Percentiles rank a stretch among this genome's conserved stretches.
Evolutionary conservation across 768 basidiomycete genomes (phyloP).

Genomic region (Suillus subaureus): DNA sequence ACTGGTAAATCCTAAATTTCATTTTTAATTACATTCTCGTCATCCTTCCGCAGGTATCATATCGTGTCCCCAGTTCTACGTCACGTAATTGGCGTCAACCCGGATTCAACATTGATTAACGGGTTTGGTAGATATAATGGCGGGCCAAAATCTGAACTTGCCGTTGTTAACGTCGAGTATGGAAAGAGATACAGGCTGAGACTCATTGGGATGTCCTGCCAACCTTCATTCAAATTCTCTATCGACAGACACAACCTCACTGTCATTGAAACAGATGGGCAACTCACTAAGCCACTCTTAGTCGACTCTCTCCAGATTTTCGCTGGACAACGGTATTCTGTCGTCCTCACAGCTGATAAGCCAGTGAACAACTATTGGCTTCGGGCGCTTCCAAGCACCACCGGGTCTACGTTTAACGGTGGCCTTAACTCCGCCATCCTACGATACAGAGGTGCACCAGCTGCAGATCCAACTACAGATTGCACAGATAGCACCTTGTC

Average conservation of each 20-base stretch:
- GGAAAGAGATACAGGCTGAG: not conserved
- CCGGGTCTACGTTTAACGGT: slow-evolving; percentile 22
- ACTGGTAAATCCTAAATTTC: not conserved
- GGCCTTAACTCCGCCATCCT: not conserved
- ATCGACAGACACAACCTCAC: slow-evolving; percentile 27
- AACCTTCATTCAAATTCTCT: slow-evolving; percentile 17
- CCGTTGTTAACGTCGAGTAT: not conserved
- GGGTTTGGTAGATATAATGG: not conserved
- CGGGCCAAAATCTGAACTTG: not conserved
- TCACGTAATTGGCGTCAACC: not conserved
- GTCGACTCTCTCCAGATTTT: slow-evolving; percentile 37
- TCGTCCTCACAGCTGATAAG: slow-evolving; percentile 47
- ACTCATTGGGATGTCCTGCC: not conserved
- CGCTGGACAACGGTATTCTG: slow-evolving; percentile 44
- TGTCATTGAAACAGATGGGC: slow-evolving; percentile 40
- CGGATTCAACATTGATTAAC: not conserved
- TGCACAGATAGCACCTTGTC: not conserved
- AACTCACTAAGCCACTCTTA: slow-evolving; percentile 24
- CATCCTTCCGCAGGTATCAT: not conserved
- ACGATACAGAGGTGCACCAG: not conserved
- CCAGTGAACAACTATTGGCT: slow-evolving; percentile 58
- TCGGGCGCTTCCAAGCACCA: slow-evolving; percentile 37
- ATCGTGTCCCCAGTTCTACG: not conserved
- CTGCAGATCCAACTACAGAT: not conserved
- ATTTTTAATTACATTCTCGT: not conserved